A percentile compares a stretch with the other conserved stretches of the same genome.
Evolutionary conservation across 768 basidiomycete species (phyloP).

Genomic region (Nevesoporus exiguus): DNA sequence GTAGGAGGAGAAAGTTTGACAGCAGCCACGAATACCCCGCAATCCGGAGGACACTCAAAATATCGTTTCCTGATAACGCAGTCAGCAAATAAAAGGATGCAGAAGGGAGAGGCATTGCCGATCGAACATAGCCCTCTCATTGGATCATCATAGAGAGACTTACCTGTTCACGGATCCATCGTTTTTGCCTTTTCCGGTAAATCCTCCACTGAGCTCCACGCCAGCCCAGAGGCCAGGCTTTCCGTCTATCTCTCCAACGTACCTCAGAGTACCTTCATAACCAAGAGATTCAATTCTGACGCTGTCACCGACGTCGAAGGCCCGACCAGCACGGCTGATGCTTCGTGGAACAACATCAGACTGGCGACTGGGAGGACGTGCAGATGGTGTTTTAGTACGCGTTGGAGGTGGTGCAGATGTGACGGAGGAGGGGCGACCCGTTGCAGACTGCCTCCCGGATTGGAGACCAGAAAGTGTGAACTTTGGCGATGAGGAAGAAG

Average conservation of each 20-base stretch:
- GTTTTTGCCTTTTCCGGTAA: constrained; percentile 92
- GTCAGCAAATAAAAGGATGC: constrained; percentile 9
- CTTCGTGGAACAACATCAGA: constrained; percentile 55
- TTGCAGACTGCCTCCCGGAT: constrained; percentile 42
- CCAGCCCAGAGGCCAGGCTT: constrained; percentile 93
- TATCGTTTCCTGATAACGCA: constrained; percentile 60
- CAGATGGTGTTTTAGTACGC: constrained; percentile 52
- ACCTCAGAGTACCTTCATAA: constrained; percentile 80
- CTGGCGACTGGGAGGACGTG: constrained; percentile 63
- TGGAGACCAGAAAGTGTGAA: constrained; percentile 38
- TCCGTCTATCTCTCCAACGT: constrained; percentile 81
- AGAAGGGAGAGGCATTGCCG: neutral
- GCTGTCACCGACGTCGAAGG: constrained; percentile 71
- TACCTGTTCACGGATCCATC: constrained; percentile 88
- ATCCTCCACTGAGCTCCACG: constrained; percentile 83
- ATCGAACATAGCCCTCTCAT: neutral
- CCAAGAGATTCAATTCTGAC: constrained; percentile 88
- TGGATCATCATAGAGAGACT: constrained; percentile 32
- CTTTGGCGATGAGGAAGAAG: constrained; percentile 48
- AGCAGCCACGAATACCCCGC: constrained; percentile 87
- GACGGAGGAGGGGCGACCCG: constrained; percentile 59
- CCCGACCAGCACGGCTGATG: constrained; percentile 41
- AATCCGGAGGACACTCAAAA: constrained; percentile 78
- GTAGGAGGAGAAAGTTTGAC: constrained; percentile 80
- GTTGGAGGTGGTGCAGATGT: constrained; percentile 47